Evolutionary conservation across 148 eudicot species (phyloP).

Genomic region (Drosera capensis): DNA sequence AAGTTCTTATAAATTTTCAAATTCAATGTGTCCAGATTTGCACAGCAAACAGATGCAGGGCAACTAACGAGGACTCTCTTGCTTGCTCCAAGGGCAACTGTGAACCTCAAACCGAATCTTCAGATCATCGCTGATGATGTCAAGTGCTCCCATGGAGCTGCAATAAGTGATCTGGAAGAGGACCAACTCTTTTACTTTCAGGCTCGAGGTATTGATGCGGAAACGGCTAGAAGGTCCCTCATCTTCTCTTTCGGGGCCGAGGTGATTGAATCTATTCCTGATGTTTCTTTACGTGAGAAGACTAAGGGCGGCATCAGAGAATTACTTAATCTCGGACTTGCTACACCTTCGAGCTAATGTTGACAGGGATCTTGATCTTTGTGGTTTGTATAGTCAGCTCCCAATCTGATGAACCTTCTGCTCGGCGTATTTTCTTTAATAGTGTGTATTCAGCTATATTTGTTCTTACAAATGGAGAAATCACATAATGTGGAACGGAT

Average conservation of each 20-base stretch:
- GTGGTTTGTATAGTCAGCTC: too few relatives aligned
- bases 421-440: too few relatives aligned
- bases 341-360: too few relatives aligned
- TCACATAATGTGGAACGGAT: too few relatives aligned
- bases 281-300: constrained; percentile 32
- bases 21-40: constrained; percentile 43
- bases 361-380: too few relatives aligned
- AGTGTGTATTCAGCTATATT: too few relatives aligned
- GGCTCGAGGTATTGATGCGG: constrained; percentile 69
- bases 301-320: constrained; percentile 35
- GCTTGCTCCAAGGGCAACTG: constrained; percentile 78
- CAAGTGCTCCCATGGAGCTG: constrained; percentile 92
- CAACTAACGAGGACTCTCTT: constrained; percentile 80
- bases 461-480: too few relatives aligned
- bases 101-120: constrained; percentile 78
- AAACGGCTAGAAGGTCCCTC: constrained; percentile 71
- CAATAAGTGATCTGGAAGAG: constrained; percentile 80
- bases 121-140: constrained; percentile 92
- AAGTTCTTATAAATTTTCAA: too few relatives aligned
- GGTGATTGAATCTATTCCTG: constrained; percentile 55
- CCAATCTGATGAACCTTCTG: too few relatives aligned
- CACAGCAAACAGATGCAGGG: constrained; percentile 92
- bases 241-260: constrained; percentile 75
- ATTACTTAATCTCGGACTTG: too few relatives aligned
- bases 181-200: constrained; percentile 77